Base-by-base conservation (phyloP, 768 basidiomycete species). In the Phlebiopsis gigantea region DNA sequence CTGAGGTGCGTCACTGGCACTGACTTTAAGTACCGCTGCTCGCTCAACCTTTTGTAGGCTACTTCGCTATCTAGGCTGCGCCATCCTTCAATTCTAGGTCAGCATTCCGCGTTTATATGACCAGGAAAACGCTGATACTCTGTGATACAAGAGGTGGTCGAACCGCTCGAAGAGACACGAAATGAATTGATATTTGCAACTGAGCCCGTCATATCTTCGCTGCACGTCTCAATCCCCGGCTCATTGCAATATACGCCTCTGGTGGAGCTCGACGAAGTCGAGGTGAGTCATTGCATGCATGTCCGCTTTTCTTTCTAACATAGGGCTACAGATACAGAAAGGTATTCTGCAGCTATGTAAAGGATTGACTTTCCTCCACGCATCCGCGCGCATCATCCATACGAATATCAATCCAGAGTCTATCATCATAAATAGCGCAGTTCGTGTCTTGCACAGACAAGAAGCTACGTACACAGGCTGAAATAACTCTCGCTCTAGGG, bases 261-360 rank as follows among this genome's bases (percentile, higher is more conserved):
- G 53, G 83, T 89, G 15, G 96, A 98, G 66, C 75, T 99, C 22
- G 97, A 99, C 69, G 97, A 99, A 75, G 88, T 98, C 42, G 97
- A 99, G 77, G 93, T 90, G 31, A 59, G 79, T 73, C 15, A 46
- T 12, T 54, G 15, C n/a, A 34, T 58, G 19, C 2, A 25, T 12
- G 3, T 46, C 19, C 28, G 54, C 10, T 34, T 34, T 6, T 44
- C 10, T 22, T 21, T 5, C 39, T 25, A 25, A 26, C 24, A 45
- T 26, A 25, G 5, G 31, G 1, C 45, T 30, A 3, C 58, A 93
- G 90, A 93, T 98, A 39, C 97, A 98, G 68, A 98, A 98, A 72
- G 97, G 97, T 14, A 86, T 96, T 29, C 76, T 98, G 42, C 97
- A 98, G 68, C 72, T 99, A 10, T 89, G 88, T 81, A 92, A 91